Evolutionary conservation across 768 basidiomycete species (phyloP), one percentile per base, ranked within the genome.

Genomic region (Daedaleopsis nitida): DNA sequence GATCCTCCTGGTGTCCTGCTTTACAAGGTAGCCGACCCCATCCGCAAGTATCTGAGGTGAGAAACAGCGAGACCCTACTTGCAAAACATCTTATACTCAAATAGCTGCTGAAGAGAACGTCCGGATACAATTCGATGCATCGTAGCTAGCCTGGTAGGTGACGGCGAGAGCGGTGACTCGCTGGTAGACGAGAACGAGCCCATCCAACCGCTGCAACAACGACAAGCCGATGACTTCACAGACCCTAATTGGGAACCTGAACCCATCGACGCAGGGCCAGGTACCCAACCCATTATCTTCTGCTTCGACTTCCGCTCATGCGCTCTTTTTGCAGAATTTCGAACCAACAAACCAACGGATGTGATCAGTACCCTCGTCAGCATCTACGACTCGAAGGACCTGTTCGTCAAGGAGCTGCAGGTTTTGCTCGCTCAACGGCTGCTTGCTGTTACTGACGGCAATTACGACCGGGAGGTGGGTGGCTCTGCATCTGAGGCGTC

Each of bases 241-340:
- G 96, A 99, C 71, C 88, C 92, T 0, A 89, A 92, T 61, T 99
- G 97, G 97, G 87, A 91, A 48, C 97, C 97, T 0, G 96, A 98
- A 70, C 96, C 97, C 0, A 83, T 96, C 57, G 97, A 99, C 73
- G 97, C 97, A 35, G 97, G 96, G 0, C 93, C 94, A 58, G 91
- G 95, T 96, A 65, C 59, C 79, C 70, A 21, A 27, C 6, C 8
- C 6, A 13, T 10, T 49, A 3, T 1, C 2, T 17, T 37, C 16
- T 27, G 19, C 17, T 24, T 10, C 3, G 14, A 12, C 6, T 13
- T 14, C 51, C 27, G 24, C 50, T 39, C 14, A 27, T 58, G 14
- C 50, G 50, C 9, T 19, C 13, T 24, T 27, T 47, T 43, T 24
- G n/a, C 74, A 95, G 96, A 95, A 65, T 99, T 97, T 77, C 83